Base-by-base conservation (phyloP, 179 eudicot genomes). In the Spinacia oleracea region DNA sequence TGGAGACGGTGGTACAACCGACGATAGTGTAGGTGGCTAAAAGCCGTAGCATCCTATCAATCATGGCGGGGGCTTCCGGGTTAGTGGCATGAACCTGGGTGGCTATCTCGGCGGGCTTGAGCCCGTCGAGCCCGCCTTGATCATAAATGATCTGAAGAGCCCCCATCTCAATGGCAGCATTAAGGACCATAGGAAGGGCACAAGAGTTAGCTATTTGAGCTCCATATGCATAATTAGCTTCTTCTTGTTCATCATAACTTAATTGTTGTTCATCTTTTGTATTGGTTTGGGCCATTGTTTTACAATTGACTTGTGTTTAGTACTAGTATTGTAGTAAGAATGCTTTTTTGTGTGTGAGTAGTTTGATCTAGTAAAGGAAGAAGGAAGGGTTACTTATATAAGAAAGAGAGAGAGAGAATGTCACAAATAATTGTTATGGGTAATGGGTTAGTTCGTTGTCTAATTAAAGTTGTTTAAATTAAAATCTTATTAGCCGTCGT, bases 151-250 rank as follows among this genome's bases (percentile, higher is more conserved):
- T 18, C 7, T 70, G 73, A 0, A 70, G 73, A 9, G n/a, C 73
- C 4, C 73, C 73, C 56, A 70, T 45, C 56, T 70, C 73, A 25
- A 70, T 70, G 58, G 50, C 48, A 0, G 73, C 73, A 46, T 45
- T 70, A 0, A 70, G 73, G n/a, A 70, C 73, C 73, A 70, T 70
- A 70, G 73, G 73, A 25, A 70, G 73, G 35, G 73, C 73, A 70
- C 73, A 70, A 14, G 73, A 27, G 10, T 70, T 70, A 11, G 73
- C 58, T 5, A 70, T 70, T 27, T 70, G 73, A 45, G 46, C 21
- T 45, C 58, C 73, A 27, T 40, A 14, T 45, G 73, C n/a, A 70
- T 45, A 70, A 27, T n/a, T 46, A 1, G 73, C 56, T 27, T 70
- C 73, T 11, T 70, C 73, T 25, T 70, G 35, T n/a, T 70, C n/a